Conservation (phyloP, 2,329 filamentous ascomycete genomes). For the Fusarium xyrophilum region DNA sequence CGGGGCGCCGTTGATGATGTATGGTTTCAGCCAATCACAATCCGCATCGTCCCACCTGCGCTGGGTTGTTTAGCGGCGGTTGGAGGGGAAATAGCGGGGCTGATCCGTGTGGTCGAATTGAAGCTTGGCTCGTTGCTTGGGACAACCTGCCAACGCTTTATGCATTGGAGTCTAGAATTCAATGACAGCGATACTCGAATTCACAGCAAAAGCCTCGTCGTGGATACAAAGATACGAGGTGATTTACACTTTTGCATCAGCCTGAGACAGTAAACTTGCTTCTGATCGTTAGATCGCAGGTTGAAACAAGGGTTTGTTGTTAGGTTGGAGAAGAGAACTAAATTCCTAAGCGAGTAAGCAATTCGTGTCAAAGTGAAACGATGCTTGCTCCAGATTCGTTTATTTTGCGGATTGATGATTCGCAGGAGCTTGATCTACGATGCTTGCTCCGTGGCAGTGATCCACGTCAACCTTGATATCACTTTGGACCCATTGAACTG, state of each 20-base stretch:
- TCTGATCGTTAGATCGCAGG: not conserved
- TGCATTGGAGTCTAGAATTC: not conserved
- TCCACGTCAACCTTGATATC: not conserved
- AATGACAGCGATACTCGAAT: not conserved
- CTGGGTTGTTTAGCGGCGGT: slow-evolving; percentile 15
- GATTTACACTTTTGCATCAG: not conserved
- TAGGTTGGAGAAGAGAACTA: not conserved
- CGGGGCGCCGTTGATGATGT: not conserved
- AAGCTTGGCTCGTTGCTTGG: slow-evolving; percentile 23
- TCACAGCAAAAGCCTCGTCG: not conserved
- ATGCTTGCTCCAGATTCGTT: not conserved
- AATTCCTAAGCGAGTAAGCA: slow-evolving; percentile 6
- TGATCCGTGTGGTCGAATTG: not conserved
- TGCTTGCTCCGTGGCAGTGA: not conserved
- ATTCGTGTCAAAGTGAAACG: not conserved
- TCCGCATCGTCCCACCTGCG: not conserved
- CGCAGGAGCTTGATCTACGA: not conserved
- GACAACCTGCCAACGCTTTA: slow-evolving; percentile 20
- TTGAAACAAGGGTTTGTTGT: not conserved
- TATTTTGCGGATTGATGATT: slow-evolving; percentile 10
- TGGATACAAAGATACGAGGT: not conserved
- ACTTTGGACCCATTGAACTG: not conserved
- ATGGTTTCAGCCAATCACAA: not conserved
- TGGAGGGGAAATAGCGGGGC: slow-evolving; percentile 26
- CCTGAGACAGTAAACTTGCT: not conserved